Base-by-base conservation (phyloP, 129 eudicot species). In the Silybum marianum region DNA sequence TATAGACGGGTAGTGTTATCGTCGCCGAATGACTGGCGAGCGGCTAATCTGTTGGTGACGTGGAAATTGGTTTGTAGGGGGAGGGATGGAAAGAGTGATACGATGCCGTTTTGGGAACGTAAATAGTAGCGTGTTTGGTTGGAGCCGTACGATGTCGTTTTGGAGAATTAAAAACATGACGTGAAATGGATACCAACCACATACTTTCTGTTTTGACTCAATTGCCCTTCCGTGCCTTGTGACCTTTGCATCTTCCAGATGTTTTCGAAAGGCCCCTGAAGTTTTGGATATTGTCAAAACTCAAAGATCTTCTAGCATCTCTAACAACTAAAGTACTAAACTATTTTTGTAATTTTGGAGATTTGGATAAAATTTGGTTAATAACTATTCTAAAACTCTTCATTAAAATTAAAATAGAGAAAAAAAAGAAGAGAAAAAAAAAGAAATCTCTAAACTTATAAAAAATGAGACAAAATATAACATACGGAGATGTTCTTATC, bases 1-100 rank as follows among this genome's bases (percentile, higher is more conserved):
- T 21, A 54, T 58, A 21, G 34, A 11, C 25, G 69, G 69, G 1
- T 44, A 34, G 30, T 82, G 81, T 76, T 76, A 76, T 75, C 81
- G 85, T 51, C 74, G 81, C 9, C 32, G 85, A 82, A 69, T 82
- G 85, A 82, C 71, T 82, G 81, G 85, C 72, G 81, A 58, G 85
- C 65, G 72, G 81, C 81, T 76, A 82, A 82, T 54, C 77, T 67
- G 48, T 54, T 69, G 77, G 77, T 76, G 81, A 76, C 81, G 77
- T 76, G 81, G 81, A 38, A 22, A 1, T 69, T 39, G 63, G 70
- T 26, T 67, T 42, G 39, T n/a, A 32, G 7, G 21, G 18, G 69
- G 12, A 2, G 12, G 7, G 32, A 40, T 72, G 39, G 39, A 30
- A 28, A 46, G 18, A 2, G 7, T 11, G 34, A 42, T 73, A 73